Evolutionary conservation across 1,139 yeast genomes (phyloP), one percentile per base, ranked within the genome.

Genomic region (Nadsonia starkeyi-henricii): DNA sequence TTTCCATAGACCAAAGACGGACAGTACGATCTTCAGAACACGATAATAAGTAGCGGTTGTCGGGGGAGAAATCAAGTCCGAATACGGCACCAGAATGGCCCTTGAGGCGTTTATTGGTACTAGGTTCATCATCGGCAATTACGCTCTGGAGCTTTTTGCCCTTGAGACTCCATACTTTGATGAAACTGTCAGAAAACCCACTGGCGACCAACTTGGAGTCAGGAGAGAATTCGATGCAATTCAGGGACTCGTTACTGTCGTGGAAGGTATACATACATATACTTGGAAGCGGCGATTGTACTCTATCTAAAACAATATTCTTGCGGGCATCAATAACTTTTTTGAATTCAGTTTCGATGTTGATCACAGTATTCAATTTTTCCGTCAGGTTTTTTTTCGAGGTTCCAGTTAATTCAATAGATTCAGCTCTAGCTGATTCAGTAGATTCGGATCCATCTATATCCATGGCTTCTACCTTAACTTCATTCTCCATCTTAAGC

Each of bases 221-320:
- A 47, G 83, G 85, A 58, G 91, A 86, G 67, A 89, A 89, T 53
- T 81, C 85, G 47, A 91, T 64, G 49, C 88, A 78, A 18, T 94
- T 85, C 73, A 91, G 71, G 53, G 85, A 94, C 55, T 85, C 84
- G 62, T 85, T 82, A 9, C 96, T 85, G 65, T 93, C 91, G 71
- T 91, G 98, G 69, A 93, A 89, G 0, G 98, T 91, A 68, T 91
- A 93, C 96, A 91, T 86, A 65, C 98, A 91, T 42, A 91, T 95
- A 50, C 95, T 84, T 13, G 99, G 99, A 23, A 93, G 76, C 28
- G 88, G 71, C 1, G 94, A 83, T 64, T 85, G 96, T 26, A 79
- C 66, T 1, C 79, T 65, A 30, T 75, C 77, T 49, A 91, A 65
- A 53, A 72, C 74, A 47, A 91, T 78, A 53, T 83, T 78, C 44